Evolutionary conservation across 257 asterid species (phyloP).

Genomic region (Scutellaria minor): DNA sequence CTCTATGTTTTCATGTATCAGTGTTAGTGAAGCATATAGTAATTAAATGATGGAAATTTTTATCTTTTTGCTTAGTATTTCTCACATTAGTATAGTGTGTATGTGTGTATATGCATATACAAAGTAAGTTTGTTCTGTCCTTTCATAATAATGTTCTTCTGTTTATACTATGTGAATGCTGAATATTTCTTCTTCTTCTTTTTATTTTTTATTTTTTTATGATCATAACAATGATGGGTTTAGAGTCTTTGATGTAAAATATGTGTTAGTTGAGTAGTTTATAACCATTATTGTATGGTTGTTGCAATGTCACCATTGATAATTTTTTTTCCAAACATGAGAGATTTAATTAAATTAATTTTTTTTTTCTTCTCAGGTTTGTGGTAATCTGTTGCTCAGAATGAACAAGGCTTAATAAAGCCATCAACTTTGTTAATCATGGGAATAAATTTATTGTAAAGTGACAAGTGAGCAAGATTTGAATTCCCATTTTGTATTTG

Average conservation of each 20-base stretch:
- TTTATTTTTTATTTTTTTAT: background rate
- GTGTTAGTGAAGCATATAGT: too few relatives aligned
- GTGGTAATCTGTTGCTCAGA: background rate
- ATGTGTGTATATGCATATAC: background rate
- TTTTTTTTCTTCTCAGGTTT: conserved; percentile 13
- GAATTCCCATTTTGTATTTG: conserved; percentile 14
- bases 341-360: too few relatives aligned
- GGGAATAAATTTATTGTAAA: too few relatives aligned
- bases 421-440: too few relatives aligned
- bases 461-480: conserved; percentile 7
- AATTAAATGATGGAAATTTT: background rate
- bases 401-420: background rate
- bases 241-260: background rate
- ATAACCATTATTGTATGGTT: conserved; percentile 13
- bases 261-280: background rate
- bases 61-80: background rate
- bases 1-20: background rate
- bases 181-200: background rate
- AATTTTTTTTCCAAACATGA: background rate
- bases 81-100: background rate
- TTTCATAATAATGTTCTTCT: background rate
- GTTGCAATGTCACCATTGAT: conserved; percentile 7
- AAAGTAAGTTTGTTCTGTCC: background rate
- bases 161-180: background rate
- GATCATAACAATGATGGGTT: background rate